Base-by-base conservation (phyloP, 1,284 basidiomycete genomes). In the Moesziomyces sp. region DNA sequence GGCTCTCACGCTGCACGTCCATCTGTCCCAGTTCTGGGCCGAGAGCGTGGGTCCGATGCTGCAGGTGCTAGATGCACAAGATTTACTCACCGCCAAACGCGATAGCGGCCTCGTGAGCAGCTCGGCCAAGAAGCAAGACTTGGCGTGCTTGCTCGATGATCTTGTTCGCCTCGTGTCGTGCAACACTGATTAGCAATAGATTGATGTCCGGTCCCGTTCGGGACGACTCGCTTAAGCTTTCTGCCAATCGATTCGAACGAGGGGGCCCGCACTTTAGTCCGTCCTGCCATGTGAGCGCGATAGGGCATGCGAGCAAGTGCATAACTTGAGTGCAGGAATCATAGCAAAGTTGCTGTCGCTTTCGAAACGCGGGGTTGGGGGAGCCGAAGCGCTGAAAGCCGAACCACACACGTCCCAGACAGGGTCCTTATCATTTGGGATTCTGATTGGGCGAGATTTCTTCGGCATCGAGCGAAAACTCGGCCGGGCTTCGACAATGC, bases 1-100 rank as follows among this genome's bases (percentile, higher is more conserved):
- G 1, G 90, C 91, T 10, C 84, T 94, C 30, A 92, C 89, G 1
- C 88, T 92, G 77, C 83, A 92, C 47, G 74, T 94, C 53, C 88
- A 92, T 44, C 84, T 93, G 21, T 91, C 86, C 0, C 86, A 86
- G 1, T 82, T 68, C 24, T 86, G 80, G 67, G 61, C 89, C 14
- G 90, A 90, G 0, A 87, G 86, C 35, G 88, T 90, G 66, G 88
- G 90, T 26, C 86, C 88, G 0, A 80, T 94, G 69, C 84, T 94
- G 26, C 90, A 93, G 65, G 90, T 92, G 5, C 85, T 96, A 34
- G 88, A 90, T 10, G 72, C 72, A 1, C 23, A 48, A 7, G 58
- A 60, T 5, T 61, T 54, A 14, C 45, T 74, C 28, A 2, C 44
- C 10, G 19, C 42, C 23, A 58, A 59, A 23, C 48, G 49, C 34